Conservation (phyloP, 768 basidiomycete genomes). For the Kwoniella sp. region DNA sequence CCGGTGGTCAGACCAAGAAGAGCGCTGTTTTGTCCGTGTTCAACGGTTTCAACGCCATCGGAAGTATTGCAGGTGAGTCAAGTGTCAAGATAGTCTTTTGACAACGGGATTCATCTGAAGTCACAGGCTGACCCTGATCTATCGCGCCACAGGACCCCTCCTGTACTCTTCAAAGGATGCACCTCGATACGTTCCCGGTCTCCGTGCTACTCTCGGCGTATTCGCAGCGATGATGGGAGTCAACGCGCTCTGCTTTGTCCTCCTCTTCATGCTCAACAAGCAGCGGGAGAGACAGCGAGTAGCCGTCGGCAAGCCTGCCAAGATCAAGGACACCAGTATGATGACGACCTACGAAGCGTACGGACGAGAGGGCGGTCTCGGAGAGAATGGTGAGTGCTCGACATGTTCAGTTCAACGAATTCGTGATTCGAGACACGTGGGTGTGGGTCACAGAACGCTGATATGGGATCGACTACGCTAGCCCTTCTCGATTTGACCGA, state of each 20-base stretch:
- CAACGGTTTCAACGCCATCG: conserved; percentile 1
- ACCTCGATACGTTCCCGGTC: conserved; percentile 41
- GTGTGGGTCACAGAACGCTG: not conserved
- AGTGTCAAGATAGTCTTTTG: too few species aligned
- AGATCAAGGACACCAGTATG: conserved; percentile 45
- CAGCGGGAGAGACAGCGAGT: conserved; percentile 43
- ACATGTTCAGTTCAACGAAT: not conserved
- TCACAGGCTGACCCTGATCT: too few species aligned
- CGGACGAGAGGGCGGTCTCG: conserved; percentile 10
- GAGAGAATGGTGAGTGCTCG: not conserved
- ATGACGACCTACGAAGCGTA: conserved; percentile 29
- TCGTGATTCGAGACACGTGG: too few species aligned
- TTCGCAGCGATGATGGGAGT: conserved; percentile 35
- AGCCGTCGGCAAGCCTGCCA: conserved; percentile 48
- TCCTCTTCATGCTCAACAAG: conserved; percentile 47
- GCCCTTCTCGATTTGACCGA: conserved; percentile 17
- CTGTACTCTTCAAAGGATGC: conserved; percentile 50
- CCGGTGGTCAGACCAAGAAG: conserved; percentile 47
- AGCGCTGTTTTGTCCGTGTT: not conserved
- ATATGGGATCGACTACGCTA: not conserved
- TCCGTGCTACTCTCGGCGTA: conserved; percentile 40
- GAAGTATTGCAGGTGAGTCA: conserved; percentile 5
- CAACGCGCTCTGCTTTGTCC: conserved; percentile 35
- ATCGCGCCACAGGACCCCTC: conserved; percentile 32
- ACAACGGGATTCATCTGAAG: too few species aligned